These are phyloP conservation scores for Aspergillus japonicus DNA, from an alignment of 2,329 filamentous ascomycete species.

Conservation along the genomic window DNA sequence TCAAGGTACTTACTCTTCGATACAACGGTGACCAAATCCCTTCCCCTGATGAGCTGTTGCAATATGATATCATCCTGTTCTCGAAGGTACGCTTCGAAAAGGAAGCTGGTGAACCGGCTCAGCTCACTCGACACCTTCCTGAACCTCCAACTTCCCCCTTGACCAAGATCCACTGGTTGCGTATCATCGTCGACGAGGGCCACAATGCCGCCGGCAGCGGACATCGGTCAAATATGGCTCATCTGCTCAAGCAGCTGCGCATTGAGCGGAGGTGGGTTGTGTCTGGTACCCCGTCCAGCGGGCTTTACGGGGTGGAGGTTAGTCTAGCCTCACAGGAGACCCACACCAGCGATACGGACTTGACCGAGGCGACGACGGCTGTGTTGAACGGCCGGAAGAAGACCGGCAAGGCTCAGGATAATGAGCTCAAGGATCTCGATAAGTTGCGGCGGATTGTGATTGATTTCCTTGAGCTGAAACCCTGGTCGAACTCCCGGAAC, in stretches of 20 bases:
- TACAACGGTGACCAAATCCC: constrained; percentile 57
- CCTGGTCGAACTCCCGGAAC: constrained; percentile 68
- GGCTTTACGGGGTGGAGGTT: constrained; percentile 73
- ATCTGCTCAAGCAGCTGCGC: constrained; percentile 54
- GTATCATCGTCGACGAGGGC: constrained; percentile 89
- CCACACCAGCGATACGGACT: constrained; percentile 35
- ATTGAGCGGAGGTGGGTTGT: constrained; percentile 82
- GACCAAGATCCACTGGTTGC: constrained; percentile 73
- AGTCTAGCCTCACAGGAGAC: constrained; percentile 49
- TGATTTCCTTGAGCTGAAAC: constrained; percentile 72
- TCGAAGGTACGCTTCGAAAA: constrained; percentile 71
- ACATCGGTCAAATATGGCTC: constrained; percentile 58
- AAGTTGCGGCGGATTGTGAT: constrained; percentile 64
- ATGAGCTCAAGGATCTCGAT: constrained; percentile 64
- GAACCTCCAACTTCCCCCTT: constrained; percentile 60
- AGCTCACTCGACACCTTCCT: constrained; percentile 48
- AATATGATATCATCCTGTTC: constrained; percentile 76
- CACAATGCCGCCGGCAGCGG: constrained; percentile 73
- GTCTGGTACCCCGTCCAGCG: constrained; percentile 83
- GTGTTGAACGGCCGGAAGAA: constrained; percentile 35
- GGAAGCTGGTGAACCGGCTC: constrained; percentile 56
- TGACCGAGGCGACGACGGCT: constrained; percentile 31
- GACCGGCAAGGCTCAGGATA: constrained; percentile 45
- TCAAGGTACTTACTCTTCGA: constrained; percentile 66
- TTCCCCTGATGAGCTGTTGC: constrained; percentile 55